These are phyloP conservation scores for Senna siamea DNA, from an alignment of 306 rosid species.

Conservation along the genomic window DNA sequence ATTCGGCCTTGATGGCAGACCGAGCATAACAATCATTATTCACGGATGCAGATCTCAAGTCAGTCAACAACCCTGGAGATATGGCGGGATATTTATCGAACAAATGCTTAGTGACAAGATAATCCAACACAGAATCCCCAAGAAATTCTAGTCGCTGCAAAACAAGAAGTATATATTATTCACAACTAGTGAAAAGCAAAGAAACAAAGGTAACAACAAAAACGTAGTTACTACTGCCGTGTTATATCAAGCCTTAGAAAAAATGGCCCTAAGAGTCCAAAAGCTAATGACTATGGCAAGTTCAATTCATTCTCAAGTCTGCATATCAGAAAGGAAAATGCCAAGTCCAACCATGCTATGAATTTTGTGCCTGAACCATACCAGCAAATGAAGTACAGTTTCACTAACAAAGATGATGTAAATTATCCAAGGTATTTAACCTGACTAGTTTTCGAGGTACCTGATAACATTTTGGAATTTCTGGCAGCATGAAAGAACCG, in stretches of 20 bases:
- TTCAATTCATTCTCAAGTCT: not conserved
- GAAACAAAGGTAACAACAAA: not conserved
- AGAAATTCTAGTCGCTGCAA: constrained; percentile 81
- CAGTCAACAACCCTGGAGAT: constrained; percentile 73
- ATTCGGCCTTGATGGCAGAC: constrained; percentile 58
- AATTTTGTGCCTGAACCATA: not conserved
- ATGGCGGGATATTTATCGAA: constrained; percentile 61
- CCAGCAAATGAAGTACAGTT: not conserved
- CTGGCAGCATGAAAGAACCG: constrained; percentile 90
- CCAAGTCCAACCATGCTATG: not conserved
- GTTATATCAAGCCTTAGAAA: not conserved
- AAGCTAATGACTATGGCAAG: not conserved
- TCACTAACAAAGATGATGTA: not conserved
- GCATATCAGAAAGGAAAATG: not conserved
- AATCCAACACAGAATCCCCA: constrained; percentile 78
- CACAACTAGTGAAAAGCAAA: constrained; percentile 23
- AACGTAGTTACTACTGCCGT: constrained; percentile 7
- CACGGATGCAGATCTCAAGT: constrained; percentile 80
- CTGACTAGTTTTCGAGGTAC: constrained; percentile 39
- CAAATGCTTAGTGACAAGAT: constrained; percentile 64
- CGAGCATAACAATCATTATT: constrained; percentile 78
- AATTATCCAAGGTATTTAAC: not conserved
- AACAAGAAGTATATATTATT: constrained; percentile 21
- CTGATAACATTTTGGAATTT: constrained; percentile 87
- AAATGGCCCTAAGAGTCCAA: not conserved